A percentile compares a stretch with the other conserved stretches of the same genome.
Conservation (phyloP, 768 basidiomycete genomes). For the Rhodotorula toruloides region DNA sequence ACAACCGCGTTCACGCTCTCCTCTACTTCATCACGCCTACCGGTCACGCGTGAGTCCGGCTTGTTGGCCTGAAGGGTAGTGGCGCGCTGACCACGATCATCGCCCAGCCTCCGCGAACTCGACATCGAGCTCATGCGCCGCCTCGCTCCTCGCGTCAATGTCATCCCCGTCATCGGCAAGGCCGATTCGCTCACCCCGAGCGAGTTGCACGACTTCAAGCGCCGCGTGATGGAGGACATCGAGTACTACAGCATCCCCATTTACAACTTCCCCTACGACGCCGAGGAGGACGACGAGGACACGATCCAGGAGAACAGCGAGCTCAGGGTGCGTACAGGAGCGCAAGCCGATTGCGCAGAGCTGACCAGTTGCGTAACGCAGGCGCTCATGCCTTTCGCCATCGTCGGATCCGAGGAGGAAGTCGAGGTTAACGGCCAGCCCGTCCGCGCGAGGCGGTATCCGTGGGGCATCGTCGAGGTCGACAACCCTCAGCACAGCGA, state of each 20-base stretch:
- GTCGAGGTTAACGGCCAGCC: constrained; percentile 79
- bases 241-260: constrained; percentile 97
- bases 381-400: constrained; percentile 91
- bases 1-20: constrained; percentile 92
- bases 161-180: constrained; percentile 95
- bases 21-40: constrained; percentile 98
- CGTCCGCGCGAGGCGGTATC: constrained; percentile 89
- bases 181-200: constrained; percentile 89
- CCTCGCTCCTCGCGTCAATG: constrained; percentile 93
- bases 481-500: constrained; percentile 99
- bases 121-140: constrained; percentile 99
- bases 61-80: neutral
- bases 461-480: constrained; percentile 97
- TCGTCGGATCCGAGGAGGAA: constrained; percentile 96
- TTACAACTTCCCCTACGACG: constrained; percentile 99
- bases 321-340: constrained; percentile 64
- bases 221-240: constrained; percentile 97
- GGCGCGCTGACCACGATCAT: neutral
- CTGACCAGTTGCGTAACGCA: constrained; percentile 44
- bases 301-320: constrained; percentile 97
- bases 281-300: constrained; percentile 98
- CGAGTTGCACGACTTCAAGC: constrained; percentile 93
- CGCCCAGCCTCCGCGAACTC: constrained; percentile 72
- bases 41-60: constrained; percentile 75
- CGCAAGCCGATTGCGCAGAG: too few relatives aligned